These are phyloP conservation scores for Arctostaphylos glauca DNA, from an alignment of 148 eudicot species.

Conservation along the genomic window DNA sequence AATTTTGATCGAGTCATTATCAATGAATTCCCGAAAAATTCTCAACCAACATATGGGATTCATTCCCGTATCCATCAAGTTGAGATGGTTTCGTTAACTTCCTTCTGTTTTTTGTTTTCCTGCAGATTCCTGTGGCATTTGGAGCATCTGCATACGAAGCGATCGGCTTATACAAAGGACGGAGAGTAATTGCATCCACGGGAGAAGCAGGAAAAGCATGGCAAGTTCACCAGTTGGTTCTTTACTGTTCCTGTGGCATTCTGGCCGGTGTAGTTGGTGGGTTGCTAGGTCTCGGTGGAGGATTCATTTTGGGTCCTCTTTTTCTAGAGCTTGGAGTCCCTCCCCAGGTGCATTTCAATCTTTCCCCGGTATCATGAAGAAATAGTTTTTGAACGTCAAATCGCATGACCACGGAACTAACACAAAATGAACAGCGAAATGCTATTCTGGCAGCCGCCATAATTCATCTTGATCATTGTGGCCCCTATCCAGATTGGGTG, in stretches of 20 bases:
- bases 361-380: background rate
- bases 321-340: constrained; percentile 90
- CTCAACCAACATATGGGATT: no score
- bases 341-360: constrained; percentile 67
- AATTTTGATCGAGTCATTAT: no score
- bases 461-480: background rate
- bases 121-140: constrained; percentile 75
- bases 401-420: no score
- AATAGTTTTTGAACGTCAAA: background rate
- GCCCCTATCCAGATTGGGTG: background rate
- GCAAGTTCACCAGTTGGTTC: constrained; percentile 48
- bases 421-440: no score
- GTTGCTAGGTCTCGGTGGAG: constrained; percentile 91
- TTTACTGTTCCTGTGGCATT: constrained; percentile 52
- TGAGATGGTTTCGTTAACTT: background rate
- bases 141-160: constrained; percentile 73
- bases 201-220: constrained; percentile 43
- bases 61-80: background rate
- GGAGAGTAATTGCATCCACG: constrained; percentile 58
- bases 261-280: constrained; percentile 92
- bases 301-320: constrained; percentile 83
- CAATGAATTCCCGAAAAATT: no score
- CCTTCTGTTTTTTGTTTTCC: background rate
- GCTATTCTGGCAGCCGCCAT: background rate
- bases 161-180: constrained; percentile 62